Percentiles rank a stretch among this genome's conserved stretches.
These are phyloP conservation scores for Pseudocercospora fijiensis DNA, from an alignment of 2,329 filamentous ascomycete species.

Conservation along the genomic window DNA sequence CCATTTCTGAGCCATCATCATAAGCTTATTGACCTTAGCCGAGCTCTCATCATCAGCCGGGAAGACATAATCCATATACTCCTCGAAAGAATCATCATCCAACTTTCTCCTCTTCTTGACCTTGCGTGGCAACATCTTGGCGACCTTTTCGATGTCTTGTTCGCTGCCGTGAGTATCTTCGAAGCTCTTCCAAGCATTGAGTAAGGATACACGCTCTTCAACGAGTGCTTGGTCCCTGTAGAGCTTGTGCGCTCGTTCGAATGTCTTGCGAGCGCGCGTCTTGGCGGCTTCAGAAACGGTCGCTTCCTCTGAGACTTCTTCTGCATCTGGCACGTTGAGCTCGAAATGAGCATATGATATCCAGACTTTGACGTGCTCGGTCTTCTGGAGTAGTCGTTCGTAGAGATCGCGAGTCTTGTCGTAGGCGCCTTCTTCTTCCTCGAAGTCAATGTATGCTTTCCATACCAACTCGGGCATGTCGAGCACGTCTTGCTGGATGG, in stretches of 20 bases:
- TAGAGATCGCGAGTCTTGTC: slow-evolving; percentile 78
- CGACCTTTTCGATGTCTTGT: slow-evolving; percentile 76
- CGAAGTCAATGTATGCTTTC: slow-evolving; percentile 98
- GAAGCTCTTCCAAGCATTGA: slow-evolving; percentile 90
- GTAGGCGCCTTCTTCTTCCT: slow-evolving; percentile 83
- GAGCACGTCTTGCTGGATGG: slow-evolving; percentile 74
- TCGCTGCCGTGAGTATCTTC: slow-evolving; percentile 77
- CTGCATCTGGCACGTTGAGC: slow-evolving; percentile 81
- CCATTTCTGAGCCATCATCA: slow-evolving; percentile 86
- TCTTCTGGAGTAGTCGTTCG: slow-evolving; percentile 87
- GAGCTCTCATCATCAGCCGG: slow-evolving; percentile 77
- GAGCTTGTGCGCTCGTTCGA: slow-evolving; percentile 77
- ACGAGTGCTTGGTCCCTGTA: slow-evolving; percentile 90
- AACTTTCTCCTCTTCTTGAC: slow-evolving; percentile 89
- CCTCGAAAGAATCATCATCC: slow-evolving; percentile 91
- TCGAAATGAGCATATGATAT: slow-evolving; percentile 98
- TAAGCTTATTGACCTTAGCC: slow-evolving; percentile 76
- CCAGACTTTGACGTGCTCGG: slow-evolving; percentile 99
- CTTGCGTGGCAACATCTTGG: slow-evolving; percentile 89
- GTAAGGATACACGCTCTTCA: slow-evolving; percentile 86
- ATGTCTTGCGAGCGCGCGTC: slow-evolving; percentile 74
- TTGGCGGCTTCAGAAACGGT: slow-evolving; percentile 80
- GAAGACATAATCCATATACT: slow-evolving; percentile 97
- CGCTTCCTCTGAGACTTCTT: slow-evolving; percentile 60
- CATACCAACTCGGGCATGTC: slow-evolving; percentile 98